Conservation (phyloP, 179 eudicot species). For the Patellifolia procumbens region DNA sequence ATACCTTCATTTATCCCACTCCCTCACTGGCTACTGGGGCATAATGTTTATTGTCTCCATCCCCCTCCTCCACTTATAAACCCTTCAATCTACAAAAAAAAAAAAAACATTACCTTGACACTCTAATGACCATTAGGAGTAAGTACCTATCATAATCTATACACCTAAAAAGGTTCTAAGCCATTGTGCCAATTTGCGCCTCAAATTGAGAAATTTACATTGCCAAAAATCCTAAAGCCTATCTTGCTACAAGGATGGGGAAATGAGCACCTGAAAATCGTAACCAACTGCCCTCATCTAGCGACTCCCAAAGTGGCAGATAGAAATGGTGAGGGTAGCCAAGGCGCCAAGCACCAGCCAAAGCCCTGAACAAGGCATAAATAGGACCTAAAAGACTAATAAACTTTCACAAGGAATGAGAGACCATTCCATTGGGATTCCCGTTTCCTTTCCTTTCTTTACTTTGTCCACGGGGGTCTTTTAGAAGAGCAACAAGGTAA, state of each 20-base stretch:
- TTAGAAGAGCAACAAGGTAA: background rate
- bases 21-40: background rate
- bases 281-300: background rate
- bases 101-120: background rate
- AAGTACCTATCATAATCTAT: background rate
- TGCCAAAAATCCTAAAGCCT: background rate
- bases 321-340: background rate
- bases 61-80: background rate
- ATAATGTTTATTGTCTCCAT: too few relatives aligned
- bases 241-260: background rate
- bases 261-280: background rate
- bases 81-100: constrained; percentile 1
- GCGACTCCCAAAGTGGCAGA: background rate
- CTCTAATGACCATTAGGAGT: background rate
- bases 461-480: background rate
- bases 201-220: background rate
- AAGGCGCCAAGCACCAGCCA: background rate
- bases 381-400: background rate
- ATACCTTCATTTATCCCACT: background rate
- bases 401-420: background rate
- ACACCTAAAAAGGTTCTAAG: background rate
- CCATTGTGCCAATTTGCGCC: background rate
- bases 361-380: background rate
- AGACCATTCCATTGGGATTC: background rate
- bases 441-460: background rate